A percentile compares a stretch with the other conserved stretches of the same genome.
These are phyloP conservation scores for Ogataea nakhonphanomensis DNA, from an alignment of 805 yeast genomes.

Conservation along the genomic window DNA sequence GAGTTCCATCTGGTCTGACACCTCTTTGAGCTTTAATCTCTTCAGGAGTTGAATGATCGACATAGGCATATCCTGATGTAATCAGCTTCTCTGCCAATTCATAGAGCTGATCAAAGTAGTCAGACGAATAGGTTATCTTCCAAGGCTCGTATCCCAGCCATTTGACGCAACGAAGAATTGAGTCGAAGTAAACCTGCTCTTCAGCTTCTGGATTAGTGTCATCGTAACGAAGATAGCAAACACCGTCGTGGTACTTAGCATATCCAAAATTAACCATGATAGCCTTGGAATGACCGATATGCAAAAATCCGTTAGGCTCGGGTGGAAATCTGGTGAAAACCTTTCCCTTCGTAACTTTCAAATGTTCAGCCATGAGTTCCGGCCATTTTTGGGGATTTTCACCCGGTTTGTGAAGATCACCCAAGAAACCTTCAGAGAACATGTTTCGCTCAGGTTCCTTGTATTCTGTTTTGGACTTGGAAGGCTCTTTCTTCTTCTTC, in stretches of 20 bases:
- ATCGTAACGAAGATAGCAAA: slow-evolving; percentile 89
- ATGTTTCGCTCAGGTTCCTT: slow-evolving; percentile 53
- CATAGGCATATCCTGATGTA: slow-evolving; percentile 70
- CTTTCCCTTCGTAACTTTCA: slow-evolving; percentile 71
- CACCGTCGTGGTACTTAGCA: slow-evolving; percentile 82
- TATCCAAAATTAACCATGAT: slow-evolving; percentile 97
- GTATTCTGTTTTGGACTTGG: slow-evolving; percentile 21
- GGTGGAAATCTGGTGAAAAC: slow-evolving; percentile 97
- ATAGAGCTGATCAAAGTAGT: slow-evolving; percentile 87
- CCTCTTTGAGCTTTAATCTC: slow-evolving; percentile 91
- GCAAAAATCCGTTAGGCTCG: slow-evolving; percentile 96
- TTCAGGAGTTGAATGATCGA: slow-evolving; percentile 90
- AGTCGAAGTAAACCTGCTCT: slow-evolving; percentile 83
- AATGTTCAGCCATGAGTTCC: slow-evolving; percentile 77
- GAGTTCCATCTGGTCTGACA: slow-evolving; percentile 82
- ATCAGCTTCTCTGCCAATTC: slow-evolving; percentile 84
- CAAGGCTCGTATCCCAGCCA: slow-evolving; percentile 97
- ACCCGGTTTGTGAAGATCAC: slow-evolving; percentile 92
- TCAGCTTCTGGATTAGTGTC: slow-evolving; percentile 99
- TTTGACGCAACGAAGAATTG: slow-evolving; percentile 76
- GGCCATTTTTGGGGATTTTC: slow-evolving; percentile 90
- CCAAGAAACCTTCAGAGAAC: slow-evolving; percentile 94
- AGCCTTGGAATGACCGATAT: slow-evolving; percentile 97
- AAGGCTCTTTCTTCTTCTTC: slow-evolving; percentile 49
- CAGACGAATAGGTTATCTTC: slow-evolving; percentile 94